These are phyloP conservation scores for Saccharomyces hybrid DNA, from an alignment of 1,139 yeast genomes.

Conservation along the genomic window DNA sequence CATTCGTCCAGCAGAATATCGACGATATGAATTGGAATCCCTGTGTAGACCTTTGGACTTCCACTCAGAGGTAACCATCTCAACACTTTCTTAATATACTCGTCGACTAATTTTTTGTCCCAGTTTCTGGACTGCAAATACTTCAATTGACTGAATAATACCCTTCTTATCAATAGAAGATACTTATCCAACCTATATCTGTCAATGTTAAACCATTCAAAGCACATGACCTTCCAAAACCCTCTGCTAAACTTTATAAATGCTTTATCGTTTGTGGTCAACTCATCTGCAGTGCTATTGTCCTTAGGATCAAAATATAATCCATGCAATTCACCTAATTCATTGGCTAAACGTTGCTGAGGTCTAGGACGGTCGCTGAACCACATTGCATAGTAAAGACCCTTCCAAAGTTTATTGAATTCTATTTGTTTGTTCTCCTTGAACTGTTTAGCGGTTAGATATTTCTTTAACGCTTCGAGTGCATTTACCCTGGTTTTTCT, in stretches of 20 bases:
- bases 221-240: constrained; percentile 72
- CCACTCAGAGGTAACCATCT: constrained; percentile 52
- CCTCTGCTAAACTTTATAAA: constrained; percentile 52
- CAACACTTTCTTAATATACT: constrained; percentile 36
- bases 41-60: constrained; percentile 54
- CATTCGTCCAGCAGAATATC: constrained; percentile 84
- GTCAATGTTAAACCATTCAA: constrained; percentile 83
- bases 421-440: constrained; percentile 44
- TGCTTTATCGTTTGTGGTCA: constrained; percentile 34
- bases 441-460: constrained; percentile 39
- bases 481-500: constrained; percentile 57
- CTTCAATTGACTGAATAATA: constrained; percentile 56
- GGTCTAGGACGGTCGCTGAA: constrained; percentile 88
- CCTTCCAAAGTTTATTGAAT: constrained; percentile 85
- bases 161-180: constrained; percentile 71
- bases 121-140: constrained; percentile 50
- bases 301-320: constrained; percentile 24
- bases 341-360: constrained; percentile 75
- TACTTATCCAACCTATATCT: constrained; percentile 84
- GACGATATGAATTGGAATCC: constrained; percentile 75
- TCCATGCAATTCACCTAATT: constrained; percentile 53
- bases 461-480: constrained; percentile 55
- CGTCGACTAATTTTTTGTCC: constrained; percentile 43
- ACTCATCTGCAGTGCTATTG: constrained; percentile 13
- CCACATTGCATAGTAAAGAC: constrained; percentile 92